These are phyloP conservation scores for Collariella sp. DNA, from an alignment of 495 filamentous ascomycete genomes.

Conservation along the genomic window DNA sequence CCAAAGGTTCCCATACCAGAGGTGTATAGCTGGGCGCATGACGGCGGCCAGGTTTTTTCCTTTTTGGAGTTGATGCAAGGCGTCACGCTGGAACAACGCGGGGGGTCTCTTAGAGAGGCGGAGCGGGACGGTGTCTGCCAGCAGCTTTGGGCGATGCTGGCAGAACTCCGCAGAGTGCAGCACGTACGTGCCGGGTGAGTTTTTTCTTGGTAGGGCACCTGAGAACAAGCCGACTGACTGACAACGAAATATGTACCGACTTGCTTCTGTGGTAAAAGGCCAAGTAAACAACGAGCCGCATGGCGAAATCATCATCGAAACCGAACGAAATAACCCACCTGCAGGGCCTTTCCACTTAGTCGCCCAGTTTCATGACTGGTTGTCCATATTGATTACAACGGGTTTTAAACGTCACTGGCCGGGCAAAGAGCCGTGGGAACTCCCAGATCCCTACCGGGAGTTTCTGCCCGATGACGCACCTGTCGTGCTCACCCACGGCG, in stretches of 20 bases:
- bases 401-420: conserved; percentile 17
- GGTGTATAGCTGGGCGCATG: conserved; percentile 40
- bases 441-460: conserved; percentile 30
- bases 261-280: neutral
- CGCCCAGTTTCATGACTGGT: conserved; percentile 40
- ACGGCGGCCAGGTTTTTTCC: conserved; percentile 36
- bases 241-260: too few species aligned
- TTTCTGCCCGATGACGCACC: conserved; percentile 34
- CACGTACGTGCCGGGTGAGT: conserved; percentile 29
- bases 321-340: conserved; percentile 3
- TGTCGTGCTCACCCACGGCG: conserved; percentile 41
- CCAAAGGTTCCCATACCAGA: conserved; percentile 39
- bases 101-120: conserved; percentile 26
- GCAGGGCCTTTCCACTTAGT: conserved; percentile 34
- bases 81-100: conserved; percentile 30
- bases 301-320: conserved; percentile 30
- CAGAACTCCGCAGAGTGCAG: conserved; percentile 25
- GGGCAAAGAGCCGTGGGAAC: conserved; percentile 18
- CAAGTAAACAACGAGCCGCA: conserved; percentile 26
- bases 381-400: conserved; percentile 24
- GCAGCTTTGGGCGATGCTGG: conserved; percentile 24
- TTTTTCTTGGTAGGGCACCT: conserved; percentile 15
- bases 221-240: neutral
- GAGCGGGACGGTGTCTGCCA: conserved; percentile 30
- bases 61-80: conserved; percentile 43